Evolutionary conservation across 192 early-diverging fungal genomes (phyloP).

Genomic region (Backusella parvicylindrica): DNA sequence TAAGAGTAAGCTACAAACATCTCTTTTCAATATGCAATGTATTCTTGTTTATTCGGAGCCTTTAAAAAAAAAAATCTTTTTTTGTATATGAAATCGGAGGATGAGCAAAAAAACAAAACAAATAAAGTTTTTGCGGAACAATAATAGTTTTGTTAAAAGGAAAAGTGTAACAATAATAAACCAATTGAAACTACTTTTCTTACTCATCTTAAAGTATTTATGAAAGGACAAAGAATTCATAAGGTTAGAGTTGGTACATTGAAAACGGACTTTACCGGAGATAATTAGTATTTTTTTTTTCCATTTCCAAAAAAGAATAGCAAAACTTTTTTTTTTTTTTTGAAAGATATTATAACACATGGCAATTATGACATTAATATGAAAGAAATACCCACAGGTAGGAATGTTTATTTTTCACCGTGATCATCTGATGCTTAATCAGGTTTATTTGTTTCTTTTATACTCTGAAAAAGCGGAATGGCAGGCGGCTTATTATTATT

Average conservation of each 20-base stretch:
- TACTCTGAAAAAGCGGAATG: neutral
- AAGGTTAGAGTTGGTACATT: slow-evolving; percentile 1
- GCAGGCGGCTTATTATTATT: neutral
- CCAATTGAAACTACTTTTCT: neutral
- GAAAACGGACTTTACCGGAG: slow-evolving; percentile 1
- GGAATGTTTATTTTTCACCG: neutral
- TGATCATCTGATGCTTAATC: neutral
- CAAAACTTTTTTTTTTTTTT: neutral
- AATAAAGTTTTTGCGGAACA: slow-evolving; percentile 4
- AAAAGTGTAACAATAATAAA: neutral
- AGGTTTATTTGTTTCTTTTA: neutral
- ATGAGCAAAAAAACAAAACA: neutral
- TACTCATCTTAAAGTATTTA: neutral
- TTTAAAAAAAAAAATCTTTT: neutral
- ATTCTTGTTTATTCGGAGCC: neutral
- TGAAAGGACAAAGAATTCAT: slow-evolving; percentile 3
- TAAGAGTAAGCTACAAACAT: neutral
- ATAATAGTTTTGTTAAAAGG: neutral
- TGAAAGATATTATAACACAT: neutral
- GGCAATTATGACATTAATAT: neutral
- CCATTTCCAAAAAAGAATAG: neutral
- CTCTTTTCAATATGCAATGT: neutral
- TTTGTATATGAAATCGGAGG: slow-evolving; percentile 1
- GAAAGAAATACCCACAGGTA: neutral
- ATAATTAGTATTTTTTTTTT: neutral